Base-by-base conservation (phyloP, 2,329 filamentous ascomycete species). In the Hirsutella rhossiliensis region DNA sequence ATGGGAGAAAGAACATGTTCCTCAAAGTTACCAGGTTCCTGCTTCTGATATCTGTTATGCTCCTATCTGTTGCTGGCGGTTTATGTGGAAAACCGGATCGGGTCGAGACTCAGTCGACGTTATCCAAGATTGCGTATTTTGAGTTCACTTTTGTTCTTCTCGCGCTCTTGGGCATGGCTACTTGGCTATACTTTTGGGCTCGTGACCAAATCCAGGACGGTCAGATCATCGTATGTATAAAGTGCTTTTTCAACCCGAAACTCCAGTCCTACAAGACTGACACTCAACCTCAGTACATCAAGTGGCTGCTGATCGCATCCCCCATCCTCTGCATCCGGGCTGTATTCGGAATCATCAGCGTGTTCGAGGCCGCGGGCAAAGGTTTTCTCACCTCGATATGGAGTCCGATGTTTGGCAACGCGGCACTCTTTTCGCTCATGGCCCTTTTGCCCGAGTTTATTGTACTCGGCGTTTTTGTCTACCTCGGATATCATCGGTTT, bases 351-450 rank as follows among this genome's bases (percentile, higher is more conserved):
- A 36, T 42, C 17, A 36, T 42, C 18, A 42, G 41, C 17, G 41
- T 42, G 11, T 42, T 42, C 30, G 34, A 42, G 29, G 41, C 41
- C 31, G 34, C 30, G 15, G 44, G 44, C n/a, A 38, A 38, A 23
- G 18, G 20, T 17, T 38, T 38, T 38, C 37, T 38, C 5, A 37
- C 15, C 39, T 37, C 31, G 18, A 45, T 31, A 13, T 48, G 47
- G 47, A 45, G 36, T 19, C 45, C 44, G 17, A 40, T 52, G 15
- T 43, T 37, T 11, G 50, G 50, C 17, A 48, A 43, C n/a, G 44
- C 46, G 3, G 38, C 48, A 15, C 45, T 47, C 2, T 52, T 52
- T 32, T 40, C 47, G 32, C 42, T 52, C 17, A 49, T 52, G 50
- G 45, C 45, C 7, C 40, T 52, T 20, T 40, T 52, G 19, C 41